A percentile compares a stretch with the other conserved stretches of the same genome.
Evolutionary conservation across 2,329 filamentous ascomycete species (phyloP).

Genomic region (Meredithiella fracta): DNA sequence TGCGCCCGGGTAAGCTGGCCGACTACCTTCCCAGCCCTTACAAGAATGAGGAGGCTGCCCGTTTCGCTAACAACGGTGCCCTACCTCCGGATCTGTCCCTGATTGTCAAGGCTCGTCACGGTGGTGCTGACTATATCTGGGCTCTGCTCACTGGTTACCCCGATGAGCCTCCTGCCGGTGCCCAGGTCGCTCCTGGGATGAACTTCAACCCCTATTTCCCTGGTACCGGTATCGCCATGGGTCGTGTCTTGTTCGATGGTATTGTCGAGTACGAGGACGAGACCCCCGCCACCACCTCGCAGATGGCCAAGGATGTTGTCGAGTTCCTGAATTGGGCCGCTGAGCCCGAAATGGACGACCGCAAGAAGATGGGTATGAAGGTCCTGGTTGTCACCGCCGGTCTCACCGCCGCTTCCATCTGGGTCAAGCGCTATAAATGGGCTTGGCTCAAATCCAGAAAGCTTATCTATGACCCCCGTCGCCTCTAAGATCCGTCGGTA

Average conservation of each 20-base stretch:
- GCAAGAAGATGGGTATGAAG: slow-evolving; percentile 99
- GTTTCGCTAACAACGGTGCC: slow-evolving; percentile 95
- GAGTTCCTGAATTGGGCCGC: slow-evolving; percentile 99
- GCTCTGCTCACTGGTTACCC: slow-evolving; percentile 91
- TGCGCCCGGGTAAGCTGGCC: slow-evolving; percentile 94
- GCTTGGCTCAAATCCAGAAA: slow-evolving; percentile 88
- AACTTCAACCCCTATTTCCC: slow-evolving; percentile 99
- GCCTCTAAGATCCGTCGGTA: slow-evolving; percentile 32
- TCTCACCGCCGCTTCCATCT: slow-evolving; percentile 76
- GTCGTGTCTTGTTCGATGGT: slow-evolving; percentile 91
- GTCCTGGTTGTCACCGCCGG: slow-evolving; percentile 64
- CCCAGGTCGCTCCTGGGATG: slow-evolving; percentile 67
- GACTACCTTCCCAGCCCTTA: slow-evolving; percentile 92
- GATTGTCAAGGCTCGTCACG: slow-evolving; percentile 95
- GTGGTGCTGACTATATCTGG: slow-evolving; percentile 98
- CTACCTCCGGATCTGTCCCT: slow-evolving; percentile 92
- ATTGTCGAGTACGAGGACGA: slow-evolving; percentile 96
- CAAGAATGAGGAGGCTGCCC: slow-evolving; percentile 97
- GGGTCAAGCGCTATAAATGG: slow-evolving; percentile 99
- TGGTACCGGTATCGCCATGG: slow-evolving; percentile 97
- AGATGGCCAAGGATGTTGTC: slow-evolving; percentile 99
- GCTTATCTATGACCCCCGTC: slow-evolving; percentile 68
- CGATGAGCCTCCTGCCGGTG: slow-evolving; percentile 85
- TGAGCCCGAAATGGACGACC: slow-evolving; percentile 97
- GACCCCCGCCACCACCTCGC: slow-evolving; percentile 83